These are phyloP conservation scores for Fusarium equiseti DNA, from an alignment of 2,329 filamentous ascomycete species.

Conservation along the genomic window DNA sequence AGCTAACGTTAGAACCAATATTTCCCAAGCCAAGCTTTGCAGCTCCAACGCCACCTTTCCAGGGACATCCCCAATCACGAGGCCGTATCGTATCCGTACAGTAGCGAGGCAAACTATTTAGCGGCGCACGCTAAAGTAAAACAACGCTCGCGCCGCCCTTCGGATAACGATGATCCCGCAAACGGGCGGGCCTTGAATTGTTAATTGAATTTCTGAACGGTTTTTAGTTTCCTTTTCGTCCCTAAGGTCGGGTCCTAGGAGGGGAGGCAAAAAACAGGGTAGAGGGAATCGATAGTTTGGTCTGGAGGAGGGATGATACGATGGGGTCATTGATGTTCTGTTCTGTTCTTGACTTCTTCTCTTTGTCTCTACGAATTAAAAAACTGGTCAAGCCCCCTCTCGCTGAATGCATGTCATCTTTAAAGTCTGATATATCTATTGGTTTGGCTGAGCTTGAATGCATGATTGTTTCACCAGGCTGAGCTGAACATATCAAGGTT, in stretches of 20 bases:
- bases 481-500: conserved; percentile 19
- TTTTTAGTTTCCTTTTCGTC: not conserved
- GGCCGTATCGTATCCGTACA: too few relatives aligned
- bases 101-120: conserved; percentile 35
- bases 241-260: not conserved
- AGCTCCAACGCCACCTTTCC: conserved; percentile 39
- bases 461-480: not conserved
- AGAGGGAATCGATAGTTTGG: conserved; percentile 25
- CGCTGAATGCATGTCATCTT: not conserved
- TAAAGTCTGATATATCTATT: not conserved
- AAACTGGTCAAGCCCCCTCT: conserved; percentile 5
- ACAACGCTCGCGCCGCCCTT: conserved; percentile 10
- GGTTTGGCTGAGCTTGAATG: not conserved
- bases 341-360: not conserved
- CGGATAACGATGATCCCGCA: conserved; percentile 34
- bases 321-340: not conserved
- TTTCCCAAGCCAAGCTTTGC: conserved; percentile 23
- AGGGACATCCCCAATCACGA: conserved; percentile 39
- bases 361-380: conserved; percentile 4
- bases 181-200: conserved; percentile 17
- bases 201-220: conserved; percentile 32
- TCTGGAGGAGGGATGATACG: conserved; percentile 1
- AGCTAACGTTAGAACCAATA: conserved; percentile 14
- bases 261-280: conserved; percentile 25
- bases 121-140: conserved; percentile 32